Base-by-base conservation (phyloP, 2,329 filamentous ascomycete genomes). In the Elsinoe fawcettii region DNA sequence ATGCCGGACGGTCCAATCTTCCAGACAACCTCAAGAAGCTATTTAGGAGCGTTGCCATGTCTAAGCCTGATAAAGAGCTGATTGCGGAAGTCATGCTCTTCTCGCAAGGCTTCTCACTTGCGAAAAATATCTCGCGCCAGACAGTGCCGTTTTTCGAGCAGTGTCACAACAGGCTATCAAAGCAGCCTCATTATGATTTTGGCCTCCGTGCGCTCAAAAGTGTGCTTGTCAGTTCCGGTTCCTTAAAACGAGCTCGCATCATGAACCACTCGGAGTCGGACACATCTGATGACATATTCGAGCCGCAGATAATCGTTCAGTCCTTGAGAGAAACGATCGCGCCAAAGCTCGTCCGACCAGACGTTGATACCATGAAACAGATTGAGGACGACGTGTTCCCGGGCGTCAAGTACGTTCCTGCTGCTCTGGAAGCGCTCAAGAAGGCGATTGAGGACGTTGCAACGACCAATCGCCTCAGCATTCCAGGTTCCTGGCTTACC, bases 1-100 rank as follows among this genome's bases (percentile, higher is more conserved):
- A 99, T 74, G 93, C 93, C 55, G 93, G 93, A 58, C 89, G 93
- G 73, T 99, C 93, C 51, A 99, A 99, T 73, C 76, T 99, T 67
- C 93, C 93, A 1, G 93, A 99, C 75, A 99, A 99, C 71, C 74
- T 99, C 76, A 99, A 99, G 83, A 99, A 99, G 75, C 79, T 99
- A 39, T 99, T 99, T 83, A 86, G 95, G 69, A 99, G 93, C 67
- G 91, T 99, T 54, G 93, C 93, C 61, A 99, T 99, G 93, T 99
- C 93, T 9, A 99, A 97, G 74, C 93, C 93, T 0, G 95, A 99
- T 77, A 99, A 99, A 74, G 95, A 99, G 73, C 86, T 99, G 58
- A 99, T 99, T 73, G 90, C 93, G 34, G 93, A 99, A 76, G 93
- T 99, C 66, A 99, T 99, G 95, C 83, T 99, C 34, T 99, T 96